Conservation (phyloP, 495 filamentous ascomycete genomes). For the Neurospora sp. region DNA sequence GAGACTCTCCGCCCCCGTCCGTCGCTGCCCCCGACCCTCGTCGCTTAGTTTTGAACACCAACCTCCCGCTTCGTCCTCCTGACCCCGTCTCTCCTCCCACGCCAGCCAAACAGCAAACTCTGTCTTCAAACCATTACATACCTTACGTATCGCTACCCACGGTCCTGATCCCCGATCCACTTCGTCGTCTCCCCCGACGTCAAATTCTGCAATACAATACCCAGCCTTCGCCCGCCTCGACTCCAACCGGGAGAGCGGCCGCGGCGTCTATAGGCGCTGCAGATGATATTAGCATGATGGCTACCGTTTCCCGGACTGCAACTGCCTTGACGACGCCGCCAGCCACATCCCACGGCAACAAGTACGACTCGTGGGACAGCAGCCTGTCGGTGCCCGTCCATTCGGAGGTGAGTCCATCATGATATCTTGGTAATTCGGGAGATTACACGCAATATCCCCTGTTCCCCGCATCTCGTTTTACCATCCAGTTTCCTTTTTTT, state of each 20-base stretch:
- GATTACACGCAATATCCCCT: not conserved
- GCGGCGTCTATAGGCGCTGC: constrained; percentile 1
- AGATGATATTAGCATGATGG: constrained; percentile 30
- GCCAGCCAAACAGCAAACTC: not conserved
- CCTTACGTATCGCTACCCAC: too few relatives aligned
- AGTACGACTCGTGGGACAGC: constrained; percentile 38
- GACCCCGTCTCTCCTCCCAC: not conserved
- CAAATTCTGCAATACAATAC: not conserved
- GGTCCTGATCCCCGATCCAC: not conserved
- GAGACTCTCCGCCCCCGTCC: not conserved
- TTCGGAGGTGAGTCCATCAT: constrained; percentile 25
- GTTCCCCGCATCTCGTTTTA: not conserved
- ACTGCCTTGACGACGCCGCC: constrained; percentile 38
- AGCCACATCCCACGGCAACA: constrained; percentile 39
- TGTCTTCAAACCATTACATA: not conserved
- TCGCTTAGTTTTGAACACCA: not conserved
- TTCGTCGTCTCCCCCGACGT: not conserved
- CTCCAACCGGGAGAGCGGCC: constrained; percentile 3
- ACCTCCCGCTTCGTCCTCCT: not conserved
- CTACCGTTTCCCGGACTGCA: constrained; percentile 41
- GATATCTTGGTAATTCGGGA: not conserved
- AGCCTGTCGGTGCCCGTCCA: constrained; percentile 26
- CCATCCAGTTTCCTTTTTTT: not conserved
- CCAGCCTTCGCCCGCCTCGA: not conserved
- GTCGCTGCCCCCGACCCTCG: not conserved